Conservation (phyloP, 306 rosid genomes). For the Dalbergia oliveri region DNA sequence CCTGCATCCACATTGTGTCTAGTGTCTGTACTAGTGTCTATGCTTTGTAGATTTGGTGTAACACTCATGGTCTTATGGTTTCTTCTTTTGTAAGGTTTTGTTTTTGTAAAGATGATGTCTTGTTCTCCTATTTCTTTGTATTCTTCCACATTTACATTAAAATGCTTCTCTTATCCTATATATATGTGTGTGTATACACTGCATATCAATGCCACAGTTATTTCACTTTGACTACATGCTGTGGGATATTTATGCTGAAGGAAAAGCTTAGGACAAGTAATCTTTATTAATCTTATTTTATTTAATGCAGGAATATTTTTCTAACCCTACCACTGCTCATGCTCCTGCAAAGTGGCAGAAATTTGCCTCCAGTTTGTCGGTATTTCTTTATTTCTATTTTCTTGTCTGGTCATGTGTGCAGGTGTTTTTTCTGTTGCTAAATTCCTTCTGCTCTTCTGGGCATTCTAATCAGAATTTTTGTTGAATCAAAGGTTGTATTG, state of each 20-base stretch:
- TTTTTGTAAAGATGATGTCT: neutral
- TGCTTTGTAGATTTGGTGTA: too few relatives aligned
- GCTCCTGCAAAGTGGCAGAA: conserved; percentile 88
- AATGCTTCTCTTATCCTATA: neutral
- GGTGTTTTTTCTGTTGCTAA: neutral
- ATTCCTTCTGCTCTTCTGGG: conserved; percentile 16
- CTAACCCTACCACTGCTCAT: conserved; percentile 72
- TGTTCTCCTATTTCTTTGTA: neutral
- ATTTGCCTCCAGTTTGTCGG: conserved; percentile 82
- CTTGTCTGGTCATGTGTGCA: conserved; percentile 16
- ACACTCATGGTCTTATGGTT: neutral
- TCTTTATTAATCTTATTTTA: conserved; percentile 37
- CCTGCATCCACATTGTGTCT: too few relatives aligned
- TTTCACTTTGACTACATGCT: neutral
- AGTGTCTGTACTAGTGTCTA: too few relatives aligned
- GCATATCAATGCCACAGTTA: neutral
- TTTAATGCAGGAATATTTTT: conserved; percentile 80
- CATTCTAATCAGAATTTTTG: conserved; percentile 38
- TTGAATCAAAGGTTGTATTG: conserved; percentile 70
- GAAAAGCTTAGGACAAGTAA: conserved; percentile 6
- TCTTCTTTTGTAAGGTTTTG: neutral
- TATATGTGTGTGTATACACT: neutral
- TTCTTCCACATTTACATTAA: neutral
- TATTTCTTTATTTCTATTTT: conserved; percentile 43
- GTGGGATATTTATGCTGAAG: neutral